Base-by-base conservation (phyloP, 2,329 filamentous ascomycete genomes). In the Ascosphaera apis region DNA sequence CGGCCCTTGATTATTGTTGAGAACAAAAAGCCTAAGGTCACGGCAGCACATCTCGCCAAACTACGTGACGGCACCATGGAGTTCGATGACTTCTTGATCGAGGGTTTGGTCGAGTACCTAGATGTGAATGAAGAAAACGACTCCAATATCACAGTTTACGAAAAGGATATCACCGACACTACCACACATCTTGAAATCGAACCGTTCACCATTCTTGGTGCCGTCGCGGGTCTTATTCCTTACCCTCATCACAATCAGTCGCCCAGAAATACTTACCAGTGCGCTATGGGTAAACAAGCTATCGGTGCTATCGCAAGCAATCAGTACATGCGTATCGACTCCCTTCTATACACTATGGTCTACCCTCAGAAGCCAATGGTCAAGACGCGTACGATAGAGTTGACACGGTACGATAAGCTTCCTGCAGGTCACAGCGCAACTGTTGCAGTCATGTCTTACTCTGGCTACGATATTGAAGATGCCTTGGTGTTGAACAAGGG, bases 221-320 rank as follows among this genome's bases (percentile, higher is more conserved):
- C 88, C 33, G 88, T 98, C 17, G 88, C 88, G 28, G 88, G 88
- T 31, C 65, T 98, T 27, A 98, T 98, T 52, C 88, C 88, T 3
- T 98, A 95, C 50, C 88, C 88, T 6, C 88, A 98, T 54, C 88
- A 98, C 63, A 98, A 98, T 56, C 88, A 98, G 55, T 98, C 91
- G 12, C 88, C 88, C 7, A 70, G 88, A 66, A 98, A 98, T 53
- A 98, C 88, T 0, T 98, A 98, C 51, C 86, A 95, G 65, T 93
- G 86, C 60, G 88, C 88, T 58, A 98, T 98, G 88, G 88, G 88
- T 69, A 98, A 98, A 61, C 88, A 98, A 77, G 88, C 88, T 28
- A 95, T 98, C 53, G 88, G 88, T 23, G 84, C 86, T 23, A 95
- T 98, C 51, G 88, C 86, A 12, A 91, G 92, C 52, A 98, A 98